Conservation (phyloP, 2,329 filamentous ascomycete genomes). For the Talaromyces sp. region DNA sequence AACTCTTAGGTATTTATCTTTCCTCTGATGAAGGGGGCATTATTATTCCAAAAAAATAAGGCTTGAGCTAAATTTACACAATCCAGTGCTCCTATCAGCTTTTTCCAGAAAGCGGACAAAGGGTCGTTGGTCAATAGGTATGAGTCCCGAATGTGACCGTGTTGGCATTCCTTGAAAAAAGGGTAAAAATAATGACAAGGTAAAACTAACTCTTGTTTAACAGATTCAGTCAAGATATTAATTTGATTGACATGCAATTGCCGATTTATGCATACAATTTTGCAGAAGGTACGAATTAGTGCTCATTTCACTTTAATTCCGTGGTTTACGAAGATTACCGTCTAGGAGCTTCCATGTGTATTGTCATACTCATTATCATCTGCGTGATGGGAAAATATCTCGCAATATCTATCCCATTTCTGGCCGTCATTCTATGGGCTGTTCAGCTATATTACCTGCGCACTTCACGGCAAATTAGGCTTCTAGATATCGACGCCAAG, state of each 20-base stretch:
- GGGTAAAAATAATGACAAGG: conserved; percentile 15
- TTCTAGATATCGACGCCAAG: conserved; percentile 58
- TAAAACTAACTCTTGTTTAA: neutral
- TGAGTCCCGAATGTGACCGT: neutral
- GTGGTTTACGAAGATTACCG: conserved; percentile 33
- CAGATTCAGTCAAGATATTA: conserved; percentile 27
- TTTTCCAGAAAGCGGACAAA: conserved; percentile 5
- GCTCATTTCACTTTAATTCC: conserved; percentile 40
- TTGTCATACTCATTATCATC: conserved; percentile 46
- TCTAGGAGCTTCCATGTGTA: conserved; percentile 16
- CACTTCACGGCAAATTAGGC: conserved; percentile 55
- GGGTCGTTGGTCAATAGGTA: conserved; percentile 8
- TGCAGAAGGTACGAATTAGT: neutral
- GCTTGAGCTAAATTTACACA: neutral
- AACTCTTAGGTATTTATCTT: conserved; percentile 3
- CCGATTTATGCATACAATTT: conserved; percentile 21
- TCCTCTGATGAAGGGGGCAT: too few relatives aligned
- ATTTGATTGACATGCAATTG: conserved; percentile 38
- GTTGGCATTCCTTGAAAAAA: too few relatives aligned
- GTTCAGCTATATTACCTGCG: conserved; percentile 55
- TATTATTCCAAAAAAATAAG: neutral
- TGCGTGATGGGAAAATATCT: conserved; percentile 43
- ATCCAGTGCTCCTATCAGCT: conserved; percentile 3
- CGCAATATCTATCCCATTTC: conserved; percentile 45
- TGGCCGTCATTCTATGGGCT: conserved; percentile 41